These are phyloP conservation scores for Wickerhamomyces sydowiorum DNA, from an alignment of 805 yeast species.

Conservation along the genomic window DNA sequence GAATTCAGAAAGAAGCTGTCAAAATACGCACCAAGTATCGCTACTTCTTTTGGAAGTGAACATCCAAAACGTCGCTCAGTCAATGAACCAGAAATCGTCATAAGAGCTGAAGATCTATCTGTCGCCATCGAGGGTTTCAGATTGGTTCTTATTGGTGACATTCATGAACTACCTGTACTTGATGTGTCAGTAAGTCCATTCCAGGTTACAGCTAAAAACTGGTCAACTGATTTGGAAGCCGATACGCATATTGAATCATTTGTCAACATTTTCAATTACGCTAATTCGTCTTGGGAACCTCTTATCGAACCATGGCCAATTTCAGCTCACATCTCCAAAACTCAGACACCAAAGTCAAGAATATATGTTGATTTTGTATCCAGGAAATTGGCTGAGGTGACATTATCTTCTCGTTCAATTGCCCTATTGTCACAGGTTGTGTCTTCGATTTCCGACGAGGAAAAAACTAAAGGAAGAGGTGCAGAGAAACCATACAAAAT, in stretches of 20 bases:
- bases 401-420: constrained; percentile 76
- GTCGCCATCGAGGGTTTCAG: constrained; percentile 72
- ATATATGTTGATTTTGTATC: constrained; percentile 68
- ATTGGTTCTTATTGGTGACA: constrained; percentile 81
- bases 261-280: constrained; percentile 78
- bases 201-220: constrained; percentile 60
- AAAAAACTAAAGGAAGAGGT: constrained; percentile 59
- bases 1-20: constrained; percentile 57
- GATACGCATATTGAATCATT: constrained; percentile 58
- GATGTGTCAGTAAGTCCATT: constrained; percentile 74
- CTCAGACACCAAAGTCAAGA: constrained; percentile 37
- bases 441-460: constrained; percentile 46
- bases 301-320: constrained; percentile 84
- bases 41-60: constrained; percentile 42
- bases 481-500: constrained; percentile 78
- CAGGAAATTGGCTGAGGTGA: constrained; percentile 68
- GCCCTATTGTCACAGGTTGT: constrained; percentile 70
- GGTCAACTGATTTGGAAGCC: constrained; percentile 82
- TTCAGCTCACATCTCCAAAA: constrained; percentile 59
- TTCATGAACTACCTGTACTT: constrained; percentile 82
- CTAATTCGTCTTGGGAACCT: constrained; percentile 94
- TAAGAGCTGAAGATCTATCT: constrained; percentile 63
- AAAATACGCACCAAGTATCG: constrained; percentile 63
- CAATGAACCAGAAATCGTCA: constrained; percentile 32
- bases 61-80: constrained; percentile 16